A percentile compares a stretch with the other conserved stretches of the same genome.
phyloP scores from a whole-genome alignment of 345 rosid species.

The Citrus cavaleriei region DNA sequence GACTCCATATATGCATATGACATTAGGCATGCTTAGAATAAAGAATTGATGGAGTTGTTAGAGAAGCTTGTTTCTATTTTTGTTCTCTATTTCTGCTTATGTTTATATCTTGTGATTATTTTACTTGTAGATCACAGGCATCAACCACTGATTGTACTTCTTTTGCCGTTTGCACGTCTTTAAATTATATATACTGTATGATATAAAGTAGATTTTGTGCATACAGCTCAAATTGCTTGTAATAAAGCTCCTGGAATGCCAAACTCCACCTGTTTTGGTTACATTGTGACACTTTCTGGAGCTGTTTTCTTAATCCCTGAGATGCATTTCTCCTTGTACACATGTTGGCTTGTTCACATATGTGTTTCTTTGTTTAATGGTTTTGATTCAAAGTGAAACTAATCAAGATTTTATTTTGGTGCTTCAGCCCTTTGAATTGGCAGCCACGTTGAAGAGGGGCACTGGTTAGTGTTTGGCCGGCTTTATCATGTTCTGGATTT shows the following conservation, averaged over 20 bases:
- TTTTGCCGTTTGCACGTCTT: not conserved
- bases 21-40: not conserved
- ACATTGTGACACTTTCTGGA: not conserved
- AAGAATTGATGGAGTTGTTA: not conserved
- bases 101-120: not conserved
- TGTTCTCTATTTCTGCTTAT: not conserved
- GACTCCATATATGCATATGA: no score
- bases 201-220: not conserved
- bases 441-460: no score
- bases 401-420: not conserved
- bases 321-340: not conserved
- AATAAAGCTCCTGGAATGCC: not conserved
- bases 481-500: not conserved
- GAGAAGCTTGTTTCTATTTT: not conserved
- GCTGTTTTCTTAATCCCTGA: not conserved
- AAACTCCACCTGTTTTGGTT: not conserved
- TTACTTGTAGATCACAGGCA: not conserved
- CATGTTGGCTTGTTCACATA: not conserved
- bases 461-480: no score
- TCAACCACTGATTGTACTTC: not conserved
- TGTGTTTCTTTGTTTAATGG: not conserved
- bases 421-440: not conserved
- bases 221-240: not conserved
- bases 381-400: not conserved
- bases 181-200: not conserved